phyloP scores from a whole-genome alignment of 2,329 filamentous ascomycete species.

The Ilyonectria sp. region DNA sequence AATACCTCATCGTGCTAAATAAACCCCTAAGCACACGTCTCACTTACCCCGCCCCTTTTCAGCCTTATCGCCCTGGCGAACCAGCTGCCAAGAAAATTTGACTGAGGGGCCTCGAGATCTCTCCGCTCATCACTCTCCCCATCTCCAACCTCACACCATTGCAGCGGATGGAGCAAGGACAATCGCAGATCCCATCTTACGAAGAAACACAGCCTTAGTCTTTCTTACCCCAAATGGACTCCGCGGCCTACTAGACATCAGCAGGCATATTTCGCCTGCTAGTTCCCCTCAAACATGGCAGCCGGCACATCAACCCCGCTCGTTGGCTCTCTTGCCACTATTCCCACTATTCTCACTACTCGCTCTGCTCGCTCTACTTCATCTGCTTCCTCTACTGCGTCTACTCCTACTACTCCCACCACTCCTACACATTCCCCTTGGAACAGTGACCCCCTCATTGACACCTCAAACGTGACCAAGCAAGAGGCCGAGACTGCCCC shows the following conservation, averaged over 20 bases:
- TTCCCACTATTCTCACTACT: too few species aligned
- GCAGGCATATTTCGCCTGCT: constrained; percentile 68
- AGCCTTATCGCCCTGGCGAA: too few species aligned
- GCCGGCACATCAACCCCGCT: constrained; percentile 68
- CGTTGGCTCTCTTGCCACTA: constrained; percentile 59
- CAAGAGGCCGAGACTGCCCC: constrained; percentile 91
- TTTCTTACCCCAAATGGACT: constrained; percentile 64
- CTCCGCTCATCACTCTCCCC: constrained; percentile 22
- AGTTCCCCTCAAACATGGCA: constrained; percentile 75
- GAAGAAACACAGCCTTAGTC: constrained; percentile 71
- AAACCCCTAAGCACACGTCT: too few species aligned
- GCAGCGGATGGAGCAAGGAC: constrained; percentile 61
- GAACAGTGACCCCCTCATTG: constrained; percentile 75
- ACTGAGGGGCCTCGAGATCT: background rate
- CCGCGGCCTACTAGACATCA: constrained; percentile 60
- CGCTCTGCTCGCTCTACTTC: background rate
- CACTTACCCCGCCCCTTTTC: too few species aligned
- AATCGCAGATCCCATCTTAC: constrained; percentile 73
- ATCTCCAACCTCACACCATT: constrained; percentile 9
- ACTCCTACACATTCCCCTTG: constrained; percentile 48
- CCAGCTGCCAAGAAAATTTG: too few species aligned
- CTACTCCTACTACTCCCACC: background rate
- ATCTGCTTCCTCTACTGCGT: background rate
- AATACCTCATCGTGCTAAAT: too few species aligned
- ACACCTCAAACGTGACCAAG: constrained; percentile 96